Base-by-base conservation (phyloP, 768 basidiomycete species). In the Pleurotus eryngii region DNA sequence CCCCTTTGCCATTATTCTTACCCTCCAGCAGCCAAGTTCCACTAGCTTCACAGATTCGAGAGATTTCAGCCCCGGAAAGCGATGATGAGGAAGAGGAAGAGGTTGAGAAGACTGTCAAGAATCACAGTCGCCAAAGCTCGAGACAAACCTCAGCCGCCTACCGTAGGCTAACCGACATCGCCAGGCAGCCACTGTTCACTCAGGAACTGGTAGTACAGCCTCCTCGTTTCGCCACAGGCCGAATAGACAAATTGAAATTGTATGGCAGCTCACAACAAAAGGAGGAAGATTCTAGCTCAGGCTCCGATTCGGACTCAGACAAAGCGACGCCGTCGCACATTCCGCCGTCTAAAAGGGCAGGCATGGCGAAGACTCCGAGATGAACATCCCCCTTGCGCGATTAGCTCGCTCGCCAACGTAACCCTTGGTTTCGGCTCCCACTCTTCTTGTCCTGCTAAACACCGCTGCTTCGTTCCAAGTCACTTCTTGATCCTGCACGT, bases 281-380 rank as follows among this genome's bases (percentile, higher is more conserved):
- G 5, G 76, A 74, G 15, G 67, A 67, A 11, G 65, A 67, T 6
- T 70, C 68, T 5, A 72, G 76, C 5, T 78, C 81, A 3, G 79
- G 78, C 39, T 71, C 70, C 7, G 74, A 72, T 12, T 39, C 37
- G 17, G 64, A 64, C 1, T 75, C 76, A 0, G 79, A 63, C 37
- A 35, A 72, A 40, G 69, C 61, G 40, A 65, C 67, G 43, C 63
- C 58, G 43, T 84, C 80, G n/a, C 87, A 89, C 67, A 87, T 90
- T 57, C 87, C 87, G 27, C 74, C 69, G 60, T 74, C 74, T 9
- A 76, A 83, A 56, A 72, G 76, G 57, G 88, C 88, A 39, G 85
- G 85, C 1, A 40, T 55, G 6, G 30, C 30, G 9, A 35, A 35
- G 30, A 35, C 30, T 8, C 30, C 30, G 11, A 35, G 30, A 35